A percentile compares a stretch with the other conserved stretches of the same genome.
These are phyloP conservation scores for Diplodia mutila DNA, from an alignment of 2,329 filamentous ascomycete species.

Conservation along the genomic window DNA sequence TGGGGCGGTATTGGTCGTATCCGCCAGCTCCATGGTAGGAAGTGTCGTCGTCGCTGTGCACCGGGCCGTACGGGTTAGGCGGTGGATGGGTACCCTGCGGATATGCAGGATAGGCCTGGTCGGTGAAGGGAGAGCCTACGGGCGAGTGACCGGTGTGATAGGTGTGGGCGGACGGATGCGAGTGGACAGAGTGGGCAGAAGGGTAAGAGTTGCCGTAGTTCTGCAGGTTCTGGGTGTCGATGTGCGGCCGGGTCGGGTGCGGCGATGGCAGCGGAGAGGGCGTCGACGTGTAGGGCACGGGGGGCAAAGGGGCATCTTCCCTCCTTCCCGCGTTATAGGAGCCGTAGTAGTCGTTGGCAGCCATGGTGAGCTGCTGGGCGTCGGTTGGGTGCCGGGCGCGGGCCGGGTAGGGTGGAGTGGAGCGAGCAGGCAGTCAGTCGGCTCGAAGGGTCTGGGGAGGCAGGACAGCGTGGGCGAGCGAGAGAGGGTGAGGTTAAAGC, in stretches of 20 bases:
- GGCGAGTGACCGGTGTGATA: conserved; percentile 25
- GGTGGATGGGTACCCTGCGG: conserved; percentile 43
- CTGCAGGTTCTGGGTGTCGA: conserved; percentile 36
- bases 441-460: not conserved
- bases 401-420: not conserved
- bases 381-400: conserved; percentile 7
- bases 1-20: conserved; percentile 38
- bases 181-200: conserved; percentile 24
- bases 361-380: conserved; percentile 41
- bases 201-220: conserved; percentile 25
- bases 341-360: conserved; percentile 66
- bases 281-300: conserved; percentile 36
- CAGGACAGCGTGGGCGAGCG: not conserved
- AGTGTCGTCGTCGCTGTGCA: conserved; percentile 63
- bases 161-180: conserved; percentile 10
- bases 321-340: conserved; percentile 49
- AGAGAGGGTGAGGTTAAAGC: not conserved
- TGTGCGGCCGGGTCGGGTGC: conserved; percentile 39
- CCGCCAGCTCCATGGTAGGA: conserved; percentile 57
- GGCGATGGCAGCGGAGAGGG: conserved; percentile 36
- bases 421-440: not conserved
- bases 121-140: conserved; percentile 64
- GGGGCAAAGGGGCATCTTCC: conserved; percentile 45
- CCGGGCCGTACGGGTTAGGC: conserved; percentile 56
- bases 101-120: conserved; percentile 65